Conservation (phyloP, 2,329 filamentous ascomycete species). For the Cladosporium cucumerinum region DNA sequence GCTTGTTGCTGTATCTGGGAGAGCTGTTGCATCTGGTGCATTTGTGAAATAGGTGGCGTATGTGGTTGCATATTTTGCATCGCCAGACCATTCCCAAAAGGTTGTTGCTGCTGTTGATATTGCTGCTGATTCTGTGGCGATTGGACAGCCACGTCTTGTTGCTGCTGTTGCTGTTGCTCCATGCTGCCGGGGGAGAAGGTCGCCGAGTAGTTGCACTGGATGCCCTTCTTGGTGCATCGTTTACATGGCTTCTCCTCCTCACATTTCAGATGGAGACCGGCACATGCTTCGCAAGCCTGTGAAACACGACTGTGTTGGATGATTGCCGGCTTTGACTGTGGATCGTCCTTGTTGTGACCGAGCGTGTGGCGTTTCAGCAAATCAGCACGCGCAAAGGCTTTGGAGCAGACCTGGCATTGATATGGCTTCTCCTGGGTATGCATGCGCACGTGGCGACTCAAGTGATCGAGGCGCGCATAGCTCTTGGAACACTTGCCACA, state of each 20-base stretch:
- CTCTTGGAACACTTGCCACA: constrained; percentile 52
- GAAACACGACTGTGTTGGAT: constrained; percentile 41
- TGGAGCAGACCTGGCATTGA: constrained; percentile 44
- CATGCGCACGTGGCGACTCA: constrained; percentile 53
- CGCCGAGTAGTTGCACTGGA: constrained; percentile 40
- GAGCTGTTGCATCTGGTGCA: constrained; percentile 24
- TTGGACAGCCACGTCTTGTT: constrained; percentile 5
- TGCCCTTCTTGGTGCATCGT: constrained; percentile 49
- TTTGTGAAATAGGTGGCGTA: constrained; percentile 12
- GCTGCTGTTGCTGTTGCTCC: constrained; percentile 22
- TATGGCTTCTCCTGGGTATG: constrained; percentile 47
- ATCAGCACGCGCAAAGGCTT: constrained; percentile 48
- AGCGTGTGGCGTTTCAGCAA: constrained; percentile 51
- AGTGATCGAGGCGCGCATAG: constrained; percentile 53
- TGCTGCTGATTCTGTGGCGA: constrained; percentile 16
- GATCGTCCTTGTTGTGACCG: constrained; percentile 39
- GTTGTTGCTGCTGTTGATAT: constrained; percentile 23
- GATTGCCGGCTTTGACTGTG: constrained; percentile 29
- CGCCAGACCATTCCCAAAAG: constrained; percentile 12
- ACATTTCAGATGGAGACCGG: constrained; percentile 51
- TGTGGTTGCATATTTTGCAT: constrained; percentile 15
- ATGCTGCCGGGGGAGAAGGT: constrained; percentile 21
- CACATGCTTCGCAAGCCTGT: constrained; percentile 53
- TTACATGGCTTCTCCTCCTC: constrained; percentile 55
- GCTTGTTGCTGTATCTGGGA: constrained; percentile 24